Conservation (phyloP, 164 flowering plant species). For the grape (Vitis vinifera) region DNA sequence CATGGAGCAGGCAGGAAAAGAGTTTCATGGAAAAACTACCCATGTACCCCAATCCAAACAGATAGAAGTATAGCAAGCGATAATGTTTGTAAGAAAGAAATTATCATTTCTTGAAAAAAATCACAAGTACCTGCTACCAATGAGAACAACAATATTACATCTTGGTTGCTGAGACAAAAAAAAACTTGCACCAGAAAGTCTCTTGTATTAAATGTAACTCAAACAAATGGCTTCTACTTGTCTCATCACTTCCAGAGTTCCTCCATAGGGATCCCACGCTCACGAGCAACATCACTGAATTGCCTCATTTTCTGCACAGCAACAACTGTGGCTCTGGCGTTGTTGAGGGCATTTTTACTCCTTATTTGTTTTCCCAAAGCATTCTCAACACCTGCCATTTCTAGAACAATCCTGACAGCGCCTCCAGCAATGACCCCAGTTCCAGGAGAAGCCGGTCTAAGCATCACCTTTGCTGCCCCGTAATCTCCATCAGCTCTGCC, state of each 20-base stretch:
- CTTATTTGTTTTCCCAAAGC: conserved; percentile 94
- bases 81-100: too few relatives aligned
- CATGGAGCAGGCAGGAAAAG: too few relatives aligned
- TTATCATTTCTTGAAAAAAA: too few relatives aligned
- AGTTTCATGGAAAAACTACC: too few relatives aligned
- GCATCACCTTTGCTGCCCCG: conserved; percentile 98
- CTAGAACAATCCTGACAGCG: conserved; percentile 82
- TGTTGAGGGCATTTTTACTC: conserved; percentile 90
- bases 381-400: conserved; percentile 97
- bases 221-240: neutral
- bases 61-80: too few relatives aligned
- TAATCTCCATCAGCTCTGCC: conserved; percentile 81
- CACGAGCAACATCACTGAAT: conserved; percentile 71
- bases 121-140: too few relatives aligned
- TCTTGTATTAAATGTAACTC: too few relatives aligned
- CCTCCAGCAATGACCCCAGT: conserved; percentile 99
- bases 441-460: conserved; percentile 97
- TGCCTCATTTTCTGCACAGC: conserved; percentile 84
- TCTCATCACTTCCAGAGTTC: conserved; percentile 81
- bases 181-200: too few relatives aligned
- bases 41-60: too few relatives aligned
- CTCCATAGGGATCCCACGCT: conserved; percentile 97
- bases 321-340: conserved; percentile 87
- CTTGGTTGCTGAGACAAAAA: too few relatives aligned
- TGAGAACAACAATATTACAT: too few relatives aligned